Evolutionary conservation across 495 filamentous ascomycete species (phyloP).

Genomic region (Penicillium flavigenum): DNA sequence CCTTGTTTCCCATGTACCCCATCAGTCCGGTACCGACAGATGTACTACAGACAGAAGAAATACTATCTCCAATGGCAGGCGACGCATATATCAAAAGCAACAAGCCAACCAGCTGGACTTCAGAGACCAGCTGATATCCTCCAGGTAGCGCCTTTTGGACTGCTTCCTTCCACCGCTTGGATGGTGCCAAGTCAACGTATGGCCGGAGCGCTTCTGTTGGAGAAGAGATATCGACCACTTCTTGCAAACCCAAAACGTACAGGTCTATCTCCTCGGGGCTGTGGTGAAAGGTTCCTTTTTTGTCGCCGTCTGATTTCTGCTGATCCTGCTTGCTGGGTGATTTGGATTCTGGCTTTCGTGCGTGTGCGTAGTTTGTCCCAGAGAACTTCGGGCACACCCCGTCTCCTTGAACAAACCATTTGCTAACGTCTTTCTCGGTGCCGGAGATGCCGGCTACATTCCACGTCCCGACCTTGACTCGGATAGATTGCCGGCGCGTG

Average conservation of each 20-base stretch:
- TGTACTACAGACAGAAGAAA: constrained; percentile 74
- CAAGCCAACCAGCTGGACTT: constrained; percentile 83
- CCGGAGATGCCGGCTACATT: constrained; percentile 83
- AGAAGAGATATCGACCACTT: constrained; percentile 82
- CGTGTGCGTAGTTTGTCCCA: constrained; percentile 46
- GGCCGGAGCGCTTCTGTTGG: constrained; percentile 62
- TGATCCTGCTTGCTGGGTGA: constrained; percentile 2
- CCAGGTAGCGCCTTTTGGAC: constrained; percentile 67
- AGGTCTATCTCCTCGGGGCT: constrained; percentile 68
- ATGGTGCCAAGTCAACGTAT: constrained; percentile 67
- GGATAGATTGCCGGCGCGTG: constrained; percentile 63
- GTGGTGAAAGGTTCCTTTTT: constrained; percentile 15
- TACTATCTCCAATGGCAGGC: constrained; percentile 64
- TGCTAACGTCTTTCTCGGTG: constrained; percentile 80
- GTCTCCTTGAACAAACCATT: constrained; percentile 80
- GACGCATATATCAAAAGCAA: constrained; percentile 84
- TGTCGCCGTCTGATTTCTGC: constrained; percentile 8
- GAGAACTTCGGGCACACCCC: constrained; percentile 62
- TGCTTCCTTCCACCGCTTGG: constrained; percentile 76
- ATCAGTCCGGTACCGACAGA: constrained; percentile 83
- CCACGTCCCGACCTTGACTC: constrained; percentile 89
- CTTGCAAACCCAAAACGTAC: constrained; percentile 88
- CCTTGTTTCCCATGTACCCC: constrained; percentile 96
- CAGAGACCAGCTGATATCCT: constrained; percentile 73
- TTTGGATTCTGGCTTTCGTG: constrained; percentile 19